These are phyloP conservation scores for Penicillium sp. DNA, from an alignment of 2,329 filamentous ascomycete genomes.

Conservation along the genomic window DNA sequence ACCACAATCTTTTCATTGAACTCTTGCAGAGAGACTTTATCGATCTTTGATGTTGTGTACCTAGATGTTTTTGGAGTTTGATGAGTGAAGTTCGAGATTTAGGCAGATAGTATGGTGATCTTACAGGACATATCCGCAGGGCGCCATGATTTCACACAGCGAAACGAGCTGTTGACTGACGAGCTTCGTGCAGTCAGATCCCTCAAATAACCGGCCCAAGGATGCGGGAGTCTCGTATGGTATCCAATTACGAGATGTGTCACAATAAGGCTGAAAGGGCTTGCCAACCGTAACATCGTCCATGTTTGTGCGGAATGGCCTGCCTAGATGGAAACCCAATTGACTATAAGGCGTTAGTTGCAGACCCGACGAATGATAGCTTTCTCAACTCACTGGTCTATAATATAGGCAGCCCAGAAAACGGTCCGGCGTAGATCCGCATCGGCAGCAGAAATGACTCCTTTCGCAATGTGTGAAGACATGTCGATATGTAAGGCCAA, in stretches of 20 bases:
- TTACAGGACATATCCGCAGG: constrained; percentile 35
- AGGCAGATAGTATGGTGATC: not conserved
- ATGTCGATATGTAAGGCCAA: constrained; percentile 38
- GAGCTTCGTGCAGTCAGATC: constrained; percentile 1
- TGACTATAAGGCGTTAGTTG: constrained; percentile 21
- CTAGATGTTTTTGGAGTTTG: not conserved
- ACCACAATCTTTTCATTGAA: constrained; percentile 23
- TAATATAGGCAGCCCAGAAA: constrained; percentile 44
- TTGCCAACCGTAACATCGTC: constrained; percentile 41
- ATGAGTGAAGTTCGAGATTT: not conserved
- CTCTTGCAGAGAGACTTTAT: constrained; percentile 27
- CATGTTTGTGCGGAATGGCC: constrained; percentile 40
- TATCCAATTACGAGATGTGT: constrained; percentile 21
- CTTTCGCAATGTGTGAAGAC: constrained; percentile 18
- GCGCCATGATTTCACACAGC: constrained; percentile 38
- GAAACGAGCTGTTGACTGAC: constrained; percentile 24
- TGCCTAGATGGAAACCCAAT: constrained; percentile 42
- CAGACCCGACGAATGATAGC: not conserved
- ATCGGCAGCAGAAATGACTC: constrained; percentile 16
- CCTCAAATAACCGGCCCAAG: not conserved
- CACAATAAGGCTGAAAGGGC: constrained; percentile 18
- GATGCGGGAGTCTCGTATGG: constrained; percentile 22
- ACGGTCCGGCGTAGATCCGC: constrained; percentile 35
- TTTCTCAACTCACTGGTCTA: constrained; percentile 27
- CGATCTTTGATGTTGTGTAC: constrained; percentile 21